Conservation (phyloP, 331 rosid species). For the Acacia pycnantha region DNA sequence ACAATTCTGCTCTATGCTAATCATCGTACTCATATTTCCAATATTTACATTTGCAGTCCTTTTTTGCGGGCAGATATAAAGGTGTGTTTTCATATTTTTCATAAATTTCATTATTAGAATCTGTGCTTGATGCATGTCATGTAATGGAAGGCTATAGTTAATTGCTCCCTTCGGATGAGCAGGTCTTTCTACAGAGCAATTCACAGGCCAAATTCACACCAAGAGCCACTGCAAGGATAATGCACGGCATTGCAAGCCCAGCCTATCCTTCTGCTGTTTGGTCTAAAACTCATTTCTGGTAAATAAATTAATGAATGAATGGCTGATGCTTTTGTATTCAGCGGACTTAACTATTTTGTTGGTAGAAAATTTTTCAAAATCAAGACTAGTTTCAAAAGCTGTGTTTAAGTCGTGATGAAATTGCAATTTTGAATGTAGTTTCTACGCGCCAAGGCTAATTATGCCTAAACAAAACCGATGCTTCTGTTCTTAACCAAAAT, state of each 20-base stretch:
- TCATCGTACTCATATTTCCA: conserved; percentile 35
- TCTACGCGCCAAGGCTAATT: background rate
- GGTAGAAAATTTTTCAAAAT: conserved; percentile 4
- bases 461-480: background rate
- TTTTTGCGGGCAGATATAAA: conserved; percentile 92
- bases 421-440: background rate
- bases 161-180: conserved; percentile 37
- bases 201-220: conserved; percentile 83
- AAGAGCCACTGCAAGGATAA: conserved; percentile 88
- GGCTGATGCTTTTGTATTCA: background rate
- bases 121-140: conserved; percentile 10
- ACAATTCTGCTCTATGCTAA: conserved; percentile 15
- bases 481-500: background rate
- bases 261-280: conserved; percentile 78
- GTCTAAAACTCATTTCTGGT: conserved; percentile 95
- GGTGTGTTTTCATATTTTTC: conserved; percentile 41
- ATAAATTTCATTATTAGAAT: conserved; percentile 21
- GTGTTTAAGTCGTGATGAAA: conserved; percentile 1
- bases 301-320: conserved; percentile 6
- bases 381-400: background rate
- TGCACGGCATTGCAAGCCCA: conserved; percentile 97
- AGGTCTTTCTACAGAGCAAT: conserved; percentile 87
- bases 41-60: conserved; percentile 73
- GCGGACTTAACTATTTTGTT: background rate
- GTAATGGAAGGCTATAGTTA: conserved; percentile 19